Conservation (phyloP, 176 grass and related monocot species). For the Phragmites australis region DNA sequence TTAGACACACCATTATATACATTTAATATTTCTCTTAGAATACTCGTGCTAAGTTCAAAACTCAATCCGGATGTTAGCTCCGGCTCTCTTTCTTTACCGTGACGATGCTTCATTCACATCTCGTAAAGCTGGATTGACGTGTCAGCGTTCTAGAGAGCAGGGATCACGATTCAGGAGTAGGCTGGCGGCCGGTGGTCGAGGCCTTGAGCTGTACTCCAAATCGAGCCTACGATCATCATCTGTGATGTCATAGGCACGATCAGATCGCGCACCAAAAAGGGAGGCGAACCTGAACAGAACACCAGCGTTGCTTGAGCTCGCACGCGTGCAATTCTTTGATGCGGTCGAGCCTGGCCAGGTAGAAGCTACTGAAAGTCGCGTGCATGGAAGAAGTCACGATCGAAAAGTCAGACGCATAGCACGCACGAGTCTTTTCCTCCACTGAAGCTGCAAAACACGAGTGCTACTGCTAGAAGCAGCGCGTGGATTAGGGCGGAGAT, state of each 20-base stretch:
- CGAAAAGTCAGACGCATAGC: not conserved
- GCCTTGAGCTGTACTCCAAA: slow-evolving; percentile 38
- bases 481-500: not conserved
- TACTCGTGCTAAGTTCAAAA: no score
- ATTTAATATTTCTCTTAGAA: no score
- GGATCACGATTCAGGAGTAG: not conserved
- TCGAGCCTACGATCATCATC: not conserved
- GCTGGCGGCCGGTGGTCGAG: not conserved
- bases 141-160: slow-evolving; percentile 6
- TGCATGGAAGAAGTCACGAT: slow-evolving; percentile 1
- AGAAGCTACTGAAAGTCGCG: not conserved
- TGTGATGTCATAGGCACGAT: slow-evolving; percentile 4
- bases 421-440: not conserved
- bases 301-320: not conserved
- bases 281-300: not conserved
- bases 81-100: not conserved
- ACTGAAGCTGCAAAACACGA: not conserved
- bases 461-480: no score
- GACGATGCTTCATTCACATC: not conserved
- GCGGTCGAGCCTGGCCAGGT: not conserved
- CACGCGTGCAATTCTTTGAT: not conserved
- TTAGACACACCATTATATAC: no score
- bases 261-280: not conserved
- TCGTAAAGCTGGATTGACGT: not conserved
- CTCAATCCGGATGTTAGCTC: no score